Evolutionary conservation across 768 basidiomycete species (phyloP).

Genomic region (Botryobasidium botryosum): DNA sequence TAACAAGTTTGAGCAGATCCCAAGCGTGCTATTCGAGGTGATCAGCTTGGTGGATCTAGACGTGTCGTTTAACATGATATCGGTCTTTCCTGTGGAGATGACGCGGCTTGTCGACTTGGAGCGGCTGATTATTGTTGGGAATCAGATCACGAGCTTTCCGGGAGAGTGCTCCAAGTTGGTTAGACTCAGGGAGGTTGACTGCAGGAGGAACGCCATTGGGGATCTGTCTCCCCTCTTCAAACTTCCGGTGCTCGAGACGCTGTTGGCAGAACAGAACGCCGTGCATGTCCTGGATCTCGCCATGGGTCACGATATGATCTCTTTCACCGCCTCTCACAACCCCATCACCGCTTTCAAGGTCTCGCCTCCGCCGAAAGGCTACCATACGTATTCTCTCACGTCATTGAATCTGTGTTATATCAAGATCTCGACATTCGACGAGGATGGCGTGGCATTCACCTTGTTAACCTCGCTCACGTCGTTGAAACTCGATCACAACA

Average conservation of each 20-base stretch:
- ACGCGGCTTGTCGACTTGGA: conserved; percentile 52
- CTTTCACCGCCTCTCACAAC: conserved; percentile 17
- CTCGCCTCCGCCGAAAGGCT: conserved; percentile 24
- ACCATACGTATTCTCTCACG: conserved; percentile 42
- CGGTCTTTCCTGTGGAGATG: conserved; percentile 64
- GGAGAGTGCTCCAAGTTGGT: conserved; percentile 36
- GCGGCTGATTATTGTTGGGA: conserved; percentile 68
- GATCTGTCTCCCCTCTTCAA: conserved; percentile 54
- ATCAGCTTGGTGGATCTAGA: conserved; percentile 68
- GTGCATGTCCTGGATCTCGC: conserved; percentile 67
- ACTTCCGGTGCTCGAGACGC: conserved; percentile 47
- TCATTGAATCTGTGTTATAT: conserved; percentile 73
- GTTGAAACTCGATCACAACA: conserved; percentile 73
- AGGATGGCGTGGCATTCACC: conserved; percentile 39
- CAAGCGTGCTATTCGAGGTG: conserved; percentile 57
- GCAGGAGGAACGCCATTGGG: conserved; percentile 64
- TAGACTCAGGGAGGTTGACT: conserved; percentile 58
- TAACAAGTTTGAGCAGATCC: conserved; percentile 74
- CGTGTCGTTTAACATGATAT: conserved; percentile 84
- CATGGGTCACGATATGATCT: conserved; percentile 43
- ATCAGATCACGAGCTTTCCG: conserved; percentile 62
- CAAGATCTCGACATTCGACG: conserved; percentile 72
- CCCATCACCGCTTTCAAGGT: conserved; percentile 51
- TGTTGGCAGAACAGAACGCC: conserved; percentile 71
- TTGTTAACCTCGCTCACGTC: conserved; percentile 54